These are phyloP conservation scores for Glutinoglossum americanum DNA, from an alignment of 495 filamentous ascomycete species.

Conservation along the genomic window DNA sequence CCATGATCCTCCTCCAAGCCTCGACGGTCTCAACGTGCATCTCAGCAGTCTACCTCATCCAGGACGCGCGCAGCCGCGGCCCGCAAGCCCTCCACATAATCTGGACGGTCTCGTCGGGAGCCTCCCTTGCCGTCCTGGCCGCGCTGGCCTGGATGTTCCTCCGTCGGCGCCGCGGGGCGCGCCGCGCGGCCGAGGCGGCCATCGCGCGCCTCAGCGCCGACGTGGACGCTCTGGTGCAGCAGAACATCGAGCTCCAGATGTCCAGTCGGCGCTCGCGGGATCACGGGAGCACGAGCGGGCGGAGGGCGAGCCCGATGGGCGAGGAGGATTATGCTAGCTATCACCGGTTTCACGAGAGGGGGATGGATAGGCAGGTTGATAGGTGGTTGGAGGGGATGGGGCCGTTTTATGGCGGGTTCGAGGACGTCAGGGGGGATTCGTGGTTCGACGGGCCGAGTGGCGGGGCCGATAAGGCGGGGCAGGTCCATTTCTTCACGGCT, in stretches of 20 bases:
- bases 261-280: not conserved
- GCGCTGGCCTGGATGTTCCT: not conserved
- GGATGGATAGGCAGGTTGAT: not conserved
- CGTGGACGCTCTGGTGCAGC: not conserved
- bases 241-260: not conserved
- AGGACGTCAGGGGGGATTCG: not conserved
- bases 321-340: not conserved
- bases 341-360: not conserved
- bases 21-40: not conserved
- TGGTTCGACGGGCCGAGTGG: not conserved
- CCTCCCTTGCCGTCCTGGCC: not conserved
- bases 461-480: not conserved
- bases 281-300: not conserved
- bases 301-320: not conserved
- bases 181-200: not conserved
- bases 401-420: not conserved
- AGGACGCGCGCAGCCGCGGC: not conserved
- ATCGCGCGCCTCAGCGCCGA: not conserved
- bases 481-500: too few relatives aligned
- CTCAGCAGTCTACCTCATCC: not conserved
- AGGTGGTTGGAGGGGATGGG: not conserved
- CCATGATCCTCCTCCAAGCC: not conserved
- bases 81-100: not conserved
- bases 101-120: not conserved
- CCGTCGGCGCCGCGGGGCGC: not conserved